These are phyloP conservation scores for Chaetomium olivaceum DNA, from an alignment of 2,329 filamentous ascomycete genomes.

Conservation along the genomic window DNA sequence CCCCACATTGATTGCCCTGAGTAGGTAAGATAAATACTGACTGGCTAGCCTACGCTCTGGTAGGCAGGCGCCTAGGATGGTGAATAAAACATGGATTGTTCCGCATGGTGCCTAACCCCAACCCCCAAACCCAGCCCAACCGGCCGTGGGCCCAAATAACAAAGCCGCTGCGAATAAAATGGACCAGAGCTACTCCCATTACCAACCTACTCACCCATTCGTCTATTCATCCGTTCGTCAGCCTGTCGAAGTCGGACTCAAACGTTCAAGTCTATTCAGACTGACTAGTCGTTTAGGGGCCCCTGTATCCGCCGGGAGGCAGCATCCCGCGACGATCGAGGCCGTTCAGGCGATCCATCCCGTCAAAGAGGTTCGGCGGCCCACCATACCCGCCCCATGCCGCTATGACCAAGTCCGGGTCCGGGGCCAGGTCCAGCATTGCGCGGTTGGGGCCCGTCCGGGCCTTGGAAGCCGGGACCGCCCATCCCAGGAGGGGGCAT, in stretches of 20 bases:
- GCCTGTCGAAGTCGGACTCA: background rate
- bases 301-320: conserved; percentile 22
- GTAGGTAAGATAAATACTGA: background rate
- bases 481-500: conserved; percentile 57
- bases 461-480: conserved; percentile 56
- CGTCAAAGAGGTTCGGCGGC: conserved; percentile 24
- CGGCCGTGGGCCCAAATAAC: background rate
- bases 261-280: background rate
- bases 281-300: background rate
- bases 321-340: conserved; percentile 27
- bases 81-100: background rate
- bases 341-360: conserved; percentile 15
- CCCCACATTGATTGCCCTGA: background rate
- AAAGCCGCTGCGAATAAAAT: background rate
- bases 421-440: conserved; percentile 17
- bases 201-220: background rate
- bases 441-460: conserved; percentile 28
- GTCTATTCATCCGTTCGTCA: background rate
- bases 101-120: background rate
- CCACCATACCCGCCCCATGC: conserved; percentile 22
- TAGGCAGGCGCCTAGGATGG: background rate
- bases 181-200: background rate
- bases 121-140: background rate
- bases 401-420: conserved; percentile 18
- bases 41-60: background rate